Base-by-base conservation (phyloP, 352 stramenopile species). In the Globisporangium perplexum region DNA sequence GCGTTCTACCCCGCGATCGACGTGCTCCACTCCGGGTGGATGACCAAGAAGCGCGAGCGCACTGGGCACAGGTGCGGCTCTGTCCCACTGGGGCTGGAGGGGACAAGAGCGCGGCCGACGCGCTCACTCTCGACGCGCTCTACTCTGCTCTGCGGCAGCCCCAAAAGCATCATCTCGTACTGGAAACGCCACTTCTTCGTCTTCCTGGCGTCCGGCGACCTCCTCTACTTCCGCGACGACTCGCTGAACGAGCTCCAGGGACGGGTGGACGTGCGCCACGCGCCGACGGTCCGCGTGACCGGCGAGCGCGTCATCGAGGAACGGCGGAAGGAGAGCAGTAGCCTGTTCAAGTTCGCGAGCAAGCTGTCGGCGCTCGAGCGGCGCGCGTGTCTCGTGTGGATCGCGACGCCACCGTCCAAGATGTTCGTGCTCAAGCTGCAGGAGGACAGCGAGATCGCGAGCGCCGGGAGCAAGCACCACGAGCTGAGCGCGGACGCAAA, bases 111-210 rank as follows among this genome's bases (percentile, higher is more conserved):
- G n/a, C n/a, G n/a, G n/a, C n/a, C n/a, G n/a, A n/a, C n/a, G n/a
- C n/a, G n/a, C n/a, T n/a, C n/a, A n/a, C n/a, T n/a, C n/a, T n/a
- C n/a, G n/a, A n/a, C n/a, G n/a, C 26, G 26, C 26, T 5, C 2
- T 5, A 30, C 26, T 30, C 26, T 30, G 26, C 26, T 30, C 15
- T 45, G 18, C 39, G 39, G 12, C 44, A 72, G 71, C 24, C 62
- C 80, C 1, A 86, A 80, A 64, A 87, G 75, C 35, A 89, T 92
- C 47, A 92, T 92, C 55, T 86, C 82, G 47, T 89, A 87, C 61
- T 92, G 82, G 82, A 92, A 92, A 56, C 73, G 79, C 8, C 82
- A 89, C 53, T 92, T 77, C 48, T 91, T 92, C 48, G 69, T 89
- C 30, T 92, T 86, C 35, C 48, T 92, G 18, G 79, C 71, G 38